Evolutionary conservation across 306 rosid species (phyloP).

Genomic region (Macrotyloma uniflorum): DNA sequence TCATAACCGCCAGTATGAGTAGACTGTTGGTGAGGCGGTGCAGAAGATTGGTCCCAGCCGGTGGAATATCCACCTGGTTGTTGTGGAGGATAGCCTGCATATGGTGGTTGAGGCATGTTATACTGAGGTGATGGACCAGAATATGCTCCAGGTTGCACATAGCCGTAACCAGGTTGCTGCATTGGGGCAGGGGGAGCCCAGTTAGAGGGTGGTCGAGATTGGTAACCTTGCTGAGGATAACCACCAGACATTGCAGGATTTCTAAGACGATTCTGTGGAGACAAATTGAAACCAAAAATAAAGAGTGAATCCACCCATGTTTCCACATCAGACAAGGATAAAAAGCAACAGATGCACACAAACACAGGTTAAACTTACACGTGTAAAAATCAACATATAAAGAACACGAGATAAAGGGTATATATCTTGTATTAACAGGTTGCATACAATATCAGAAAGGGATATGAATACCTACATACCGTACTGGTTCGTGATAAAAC

Average conservation of each 20-base stretch:
- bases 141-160: conserved; percentile 80
- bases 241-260: conserved; percentile 78
- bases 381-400: conserved; percentile 33
- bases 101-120: conserved; percentile 70
- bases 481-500: conserved; percentile 74
- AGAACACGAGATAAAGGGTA: background rate
- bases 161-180: conserved; percentile 89
- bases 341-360: conserved; percentile 34
- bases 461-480: conserved; percentile 89
- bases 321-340: conserved; percentile 28
- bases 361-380: conserved; percentile 23
- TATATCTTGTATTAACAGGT: conserved; percentile 48
- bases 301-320: conserved; percentile 44
- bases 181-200: conserved; percentile 82
- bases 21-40: conserved; percentile 65
- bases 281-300: conserved; percentile 46
- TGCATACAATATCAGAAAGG: conserved; percentile 60
- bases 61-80: conserved; percentile 73
- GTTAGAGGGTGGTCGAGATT: conserved; percentile 81
- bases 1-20: conserved; percentile 76
- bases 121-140: conserved; percentile 79
- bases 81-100: conserved; percentile 78
- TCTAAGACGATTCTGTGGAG: conserved; percentile 78
- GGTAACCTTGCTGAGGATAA: conserved; percentile 91
- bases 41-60: conserved; percentile 84